Evolutionary conservation across 176 grass and related monocot genomes (phyloP).

Genomic region (Hordeum marinum): DNA sequence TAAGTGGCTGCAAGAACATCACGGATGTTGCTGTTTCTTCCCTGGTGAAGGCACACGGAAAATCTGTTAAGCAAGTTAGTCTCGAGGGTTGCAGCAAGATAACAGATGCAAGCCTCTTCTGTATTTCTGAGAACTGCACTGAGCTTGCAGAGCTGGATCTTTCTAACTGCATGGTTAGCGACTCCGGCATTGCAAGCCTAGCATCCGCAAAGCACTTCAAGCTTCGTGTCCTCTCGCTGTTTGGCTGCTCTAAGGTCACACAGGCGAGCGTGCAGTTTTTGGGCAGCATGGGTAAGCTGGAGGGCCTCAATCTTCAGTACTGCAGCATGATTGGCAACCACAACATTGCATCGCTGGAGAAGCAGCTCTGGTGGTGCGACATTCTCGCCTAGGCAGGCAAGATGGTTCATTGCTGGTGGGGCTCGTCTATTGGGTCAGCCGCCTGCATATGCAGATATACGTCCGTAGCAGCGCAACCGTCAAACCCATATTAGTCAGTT

Average conservation of each 20-base stretch:
- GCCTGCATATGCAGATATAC: slow-evolving; percentile 40
- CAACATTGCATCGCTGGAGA: slow-evolving; percentile 58
- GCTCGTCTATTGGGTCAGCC: slow-evolving; percentile 20
- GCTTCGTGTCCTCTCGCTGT: slow-evolving; percentile 71
- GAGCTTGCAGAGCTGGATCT: slow-evolving; percentile 77
- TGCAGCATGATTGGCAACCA: slow-evolving; percentile 67
- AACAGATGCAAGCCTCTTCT: slow-evolving; percentile 63
- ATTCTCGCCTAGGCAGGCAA: slow-evolving; percentile 63
- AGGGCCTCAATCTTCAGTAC: slow-evolving; percentile 81
- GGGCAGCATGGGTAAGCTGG: slow-evolving; percentile 66
- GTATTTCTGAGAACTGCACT: slow-evolving; percentile 54
- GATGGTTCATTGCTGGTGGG: slow-evolving; percentile 12
- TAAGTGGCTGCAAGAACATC: slow-evolving; percentile 74
- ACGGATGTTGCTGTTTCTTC: slow-evolving; percentile 59
- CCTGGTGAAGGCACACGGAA: slow-evolving; percentile 79
- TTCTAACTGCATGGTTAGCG: slow-evolving; percentile 66
- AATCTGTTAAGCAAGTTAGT: slow-evolving; percentile 64
- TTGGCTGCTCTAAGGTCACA: slow-evolving; percentile 65
- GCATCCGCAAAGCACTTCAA: slow-evolving; percentile 67
- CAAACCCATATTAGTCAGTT: slow-evolving; percentile 21
- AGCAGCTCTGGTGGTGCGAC: slow-evolving; percentile 90
- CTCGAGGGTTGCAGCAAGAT: slow-evolving; percentile 90
- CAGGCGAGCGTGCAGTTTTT: slow-evolving; percentile 54
- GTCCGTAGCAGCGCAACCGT: slow-evolving; percentile 17
- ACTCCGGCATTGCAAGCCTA: slow-evolving; percentile 60